Conservation (phyloP, 257 asterid species). For the Anisodus acutangulus region DNA sequence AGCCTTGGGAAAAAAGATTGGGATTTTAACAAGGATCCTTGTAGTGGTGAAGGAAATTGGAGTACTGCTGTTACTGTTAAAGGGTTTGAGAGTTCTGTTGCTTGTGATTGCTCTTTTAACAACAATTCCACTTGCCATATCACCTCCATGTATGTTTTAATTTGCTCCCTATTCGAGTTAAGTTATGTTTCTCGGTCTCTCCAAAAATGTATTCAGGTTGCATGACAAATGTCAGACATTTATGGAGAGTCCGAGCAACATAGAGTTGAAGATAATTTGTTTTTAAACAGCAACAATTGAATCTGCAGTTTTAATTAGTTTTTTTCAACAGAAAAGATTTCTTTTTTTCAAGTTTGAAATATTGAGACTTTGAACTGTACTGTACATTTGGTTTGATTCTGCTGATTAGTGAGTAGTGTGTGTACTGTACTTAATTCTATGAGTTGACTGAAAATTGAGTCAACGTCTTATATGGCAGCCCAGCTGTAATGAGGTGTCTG, state of each 20-base stretch:
- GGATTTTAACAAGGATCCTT: constrained; percentile 77
- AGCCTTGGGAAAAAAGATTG: constrained; percentile 78
- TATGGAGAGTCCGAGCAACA: no score
- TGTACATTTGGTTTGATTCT: constrained; percentile 3
- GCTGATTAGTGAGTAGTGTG: not conserved
- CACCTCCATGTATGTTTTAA: constrained; percentile 54
- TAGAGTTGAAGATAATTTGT: not conserved
- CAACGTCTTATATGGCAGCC: constrained; percentile 45
- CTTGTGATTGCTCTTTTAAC: constrained; percentile 71
- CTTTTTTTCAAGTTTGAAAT: not conserved
- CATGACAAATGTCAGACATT: no score
- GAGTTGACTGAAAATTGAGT: constrained; percentile 51
- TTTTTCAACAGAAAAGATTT: not conserved
- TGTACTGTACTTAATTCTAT: not conserved
- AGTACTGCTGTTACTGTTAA: constrained; percentile 54
- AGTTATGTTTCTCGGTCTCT: no score
- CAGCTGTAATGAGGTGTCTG: constrained; percentile 54
- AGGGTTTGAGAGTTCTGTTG: constrained; percentile 69
- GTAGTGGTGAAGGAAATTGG: constrained; percentile 81
- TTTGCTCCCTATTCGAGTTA: not conserved
- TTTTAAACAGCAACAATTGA: not conserved
- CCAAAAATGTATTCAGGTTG: no score
- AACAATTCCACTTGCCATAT: constrained; percentile 72
- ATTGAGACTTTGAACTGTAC: not conserved
- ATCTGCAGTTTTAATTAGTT: not conserved